Percentiles rank a stretch among this genome's conserved stretches.
These are phyloP conservation scores for Tricholoma bakamatsutake DNA, from an alignment of 768 basidiomycete genomes.

Conservation along the genomic window DNA sequence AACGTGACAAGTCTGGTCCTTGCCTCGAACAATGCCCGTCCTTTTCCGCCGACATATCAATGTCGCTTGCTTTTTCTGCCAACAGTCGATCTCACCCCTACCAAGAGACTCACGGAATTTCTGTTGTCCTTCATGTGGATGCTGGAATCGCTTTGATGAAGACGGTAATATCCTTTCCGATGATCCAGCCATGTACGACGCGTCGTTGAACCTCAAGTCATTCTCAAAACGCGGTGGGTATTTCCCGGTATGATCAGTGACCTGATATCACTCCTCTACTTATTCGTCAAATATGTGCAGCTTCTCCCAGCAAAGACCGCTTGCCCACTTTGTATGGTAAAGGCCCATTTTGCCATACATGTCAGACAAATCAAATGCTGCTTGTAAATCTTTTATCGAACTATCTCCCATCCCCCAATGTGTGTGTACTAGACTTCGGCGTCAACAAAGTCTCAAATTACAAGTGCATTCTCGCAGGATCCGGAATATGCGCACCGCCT, in stretches of 20 bases:
- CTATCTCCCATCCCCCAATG: slow-evolving; percentile 77
- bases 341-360: slow-evolving; percentile 77
- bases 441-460: neutral
- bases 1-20: neutral
- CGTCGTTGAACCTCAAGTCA: slow-evolving; percentile 59
- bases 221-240: slow-evolving; percentile 68
- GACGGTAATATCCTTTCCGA: slow-evolving; percentile 77
- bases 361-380: slow-evolving; percentile 90
- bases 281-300: slow-evolving; percentile 27
- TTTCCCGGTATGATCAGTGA: neutral
- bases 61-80: slow-evolving; percentile 70
- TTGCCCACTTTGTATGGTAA: slow-evolving; percentile 57
- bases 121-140: slow-evolving; percentile 60
- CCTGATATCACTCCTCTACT: neutral
- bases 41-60: slow-evolving; percentile 50
- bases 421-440: slow-evolving; percentile 30
- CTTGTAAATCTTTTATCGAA: slow-evolving; percentile 82
- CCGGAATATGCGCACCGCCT: slow-evolving; percentile 64
- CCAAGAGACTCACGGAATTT: slow-evolving; percentile 52
- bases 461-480: slow-evolving; percentile 42
- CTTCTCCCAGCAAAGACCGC: slow-evolving; percentile 63
- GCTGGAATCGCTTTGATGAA: slow-evolving; percentile 70
- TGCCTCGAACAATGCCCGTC: slow-evolving; percentile 23
- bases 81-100: slow-evolving; percentile 31
- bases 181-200: slow-evolving; percentile 85